phyloP scores from a whole-genome alignment of 2,329 filamentous ascomycete species.

The Arthrobotrys musiformis region DNA sequence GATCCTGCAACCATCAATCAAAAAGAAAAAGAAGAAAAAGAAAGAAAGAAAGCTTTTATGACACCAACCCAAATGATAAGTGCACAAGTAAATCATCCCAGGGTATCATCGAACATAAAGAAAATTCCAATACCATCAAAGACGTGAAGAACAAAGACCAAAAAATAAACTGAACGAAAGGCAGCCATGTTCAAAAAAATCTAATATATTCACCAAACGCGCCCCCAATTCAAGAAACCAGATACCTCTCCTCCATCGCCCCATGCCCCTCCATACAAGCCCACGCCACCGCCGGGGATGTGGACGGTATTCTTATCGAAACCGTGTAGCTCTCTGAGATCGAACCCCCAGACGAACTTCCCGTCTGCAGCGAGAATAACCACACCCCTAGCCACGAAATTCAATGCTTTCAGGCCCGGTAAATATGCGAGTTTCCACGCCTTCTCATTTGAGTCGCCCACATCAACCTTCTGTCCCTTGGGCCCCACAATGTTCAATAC shows the following conservation, averaged over 20 bases:
- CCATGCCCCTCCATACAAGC: slow-evolving; percentile 41
- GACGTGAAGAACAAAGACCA: not conserved
- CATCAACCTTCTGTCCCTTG: not conserved
- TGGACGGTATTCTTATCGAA: slow-evolving; percentile 53
- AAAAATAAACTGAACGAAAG: not conserved
- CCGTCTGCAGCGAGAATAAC: slow-evolving; percentile 56
- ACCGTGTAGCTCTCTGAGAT: slow-evolving; percentile 53
- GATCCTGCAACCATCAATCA: not conserved
- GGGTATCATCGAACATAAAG: slow-evolving; percentile 35
- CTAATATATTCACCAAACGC: not conserved
- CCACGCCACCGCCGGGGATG: slow-evolving; percentile 26
- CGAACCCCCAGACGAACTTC: slow-evolving; percentile 56
- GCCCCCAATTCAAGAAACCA: slow-evolving; percentile 19
- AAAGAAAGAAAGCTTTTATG: slow-evolving; percentile 3
- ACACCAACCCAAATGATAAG: slow-evolving; percentile 13
- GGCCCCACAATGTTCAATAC: slow-evolving; percentile 37
- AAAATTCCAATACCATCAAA: slow-evolving; percentile 10
- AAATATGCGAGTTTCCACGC: slow-evolving; percentile 57
- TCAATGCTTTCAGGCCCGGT: slow-evolving; percentile 56
- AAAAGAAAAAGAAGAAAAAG: not conserved
- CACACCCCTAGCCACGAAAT: slow-evolving; percentile 56
- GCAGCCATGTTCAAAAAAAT: not conserved
- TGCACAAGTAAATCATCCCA: slow-evolving; percentile 19
- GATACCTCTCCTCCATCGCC: slow-evolving; percentile 40
- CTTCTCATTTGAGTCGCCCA: slow-evolving; percentile 44